These are phyloP conservation scores for Blastobotrys buckinghamii DNA, from an alignment of 1,139 yeast genomes.

Conservation along the genomic window DNA sequence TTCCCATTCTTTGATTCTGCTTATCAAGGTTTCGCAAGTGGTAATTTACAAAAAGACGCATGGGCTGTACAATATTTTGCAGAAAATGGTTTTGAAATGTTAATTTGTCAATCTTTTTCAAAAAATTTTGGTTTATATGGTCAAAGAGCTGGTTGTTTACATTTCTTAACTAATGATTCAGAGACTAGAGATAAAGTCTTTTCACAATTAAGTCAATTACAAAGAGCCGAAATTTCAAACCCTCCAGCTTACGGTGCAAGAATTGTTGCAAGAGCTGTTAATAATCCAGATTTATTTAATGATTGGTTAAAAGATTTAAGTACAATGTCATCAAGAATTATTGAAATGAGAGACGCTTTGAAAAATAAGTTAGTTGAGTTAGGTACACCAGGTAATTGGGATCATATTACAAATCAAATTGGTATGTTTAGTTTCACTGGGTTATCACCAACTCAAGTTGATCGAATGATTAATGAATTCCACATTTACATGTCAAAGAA, in stretches of 20 bases:
- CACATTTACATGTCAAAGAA: constrained; percentile 81
- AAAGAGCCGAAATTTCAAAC: constrained; percentile 84
- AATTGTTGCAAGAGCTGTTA: constrained; percentile 71
- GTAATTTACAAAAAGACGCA: constrained; percentile 50
- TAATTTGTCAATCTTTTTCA: constrained; percentile 88
- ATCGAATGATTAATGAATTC: constrained; percentile 59
- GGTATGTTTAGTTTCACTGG: constrained; percentile 98
- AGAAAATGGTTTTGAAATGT: constrained; percentile 44
- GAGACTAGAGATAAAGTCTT: constrained; percentile 42
- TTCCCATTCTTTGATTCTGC: constrained; percentile 86
- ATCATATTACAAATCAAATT: constrained; percentile 78
- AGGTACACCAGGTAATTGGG: constrained; percentile 67
- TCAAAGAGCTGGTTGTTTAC: constrained; percentile 90
- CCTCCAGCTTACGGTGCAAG: constrained; percentile 95
- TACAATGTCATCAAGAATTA: constrained; percentile 72
- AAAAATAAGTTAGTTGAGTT: constrained; percentile 48
- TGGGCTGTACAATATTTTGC: constrained; percentile 42
- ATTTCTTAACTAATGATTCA: constrained; percentile 39
- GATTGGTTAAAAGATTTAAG: constrained; percentile 79
- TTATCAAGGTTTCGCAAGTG: constrained; percentile 89
- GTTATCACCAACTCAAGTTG: constrained; percentile 61
- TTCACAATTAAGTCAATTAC: constrained; percentile 74
- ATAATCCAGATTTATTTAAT: constrained; percentile 51
- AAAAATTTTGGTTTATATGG: constrained; percentile 97
- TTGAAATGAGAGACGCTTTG: constrained; percentile 56